Base-by-base conservation (phyloP, 1,139 yeast species). In the Scheffersomyces quercinus region DNA sequence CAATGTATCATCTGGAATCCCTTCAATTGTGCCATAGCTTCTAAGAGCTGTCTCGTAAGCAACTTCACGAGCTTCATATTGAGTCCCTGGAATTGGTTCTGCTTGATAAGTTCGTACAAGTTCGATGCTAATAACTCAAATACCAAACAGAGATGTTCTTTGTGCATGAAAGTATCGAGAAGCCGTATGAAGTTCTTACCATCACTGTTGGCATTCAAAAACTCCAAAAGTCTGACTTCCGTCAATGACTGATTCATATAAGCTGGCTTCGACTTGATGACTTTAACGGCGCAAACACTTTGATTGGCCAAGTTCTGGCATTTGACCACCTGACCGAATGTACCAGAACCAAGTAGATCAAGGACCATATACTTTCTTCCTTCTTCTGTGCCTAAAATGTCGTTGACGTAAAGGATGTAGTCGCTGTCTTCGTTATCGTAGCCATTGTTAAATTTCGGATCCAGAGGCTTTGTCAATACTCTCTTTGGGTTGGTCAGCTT, bases 251-350 rank as follows among this genome's bases (percentile, higher is more conserved):
- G 99, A 60, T 89, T 90, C 67, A 91, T 73, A 58, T 88, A 91
- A 9, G 96, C 97, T 4, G 96, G 89, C 59, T 87, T 88, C 31
- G 96, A 87, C 62, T 93, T 93, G 52, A 93, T 88, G 36, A 93
- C 96, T 64, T 93, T 93, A 35, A 95, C 96, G 0, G 99, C 99
- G 37, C 91, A 89, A 24, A 93, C 82, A 48, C 89, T 91, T 59
- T 89, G 95, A 38, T 95, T 90, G 39, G 82, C 73, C 64, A 93
- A 73, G 62, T 93, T 90, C 65, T 93, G 99, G 67, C 98, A 93
- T 66, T 93, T 93, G 29, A 91, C 98, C 42, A 95, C 99, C 65
- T 93, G 99, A 4, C 99, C 99, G 75, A 95, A 93, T 0, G 99
- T 91, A 3, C 99, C 99, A 52, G 91, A 93, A 0, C 99, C 99